Evolutionary conservation across 1,139 yeast species (phyloP).

Genomic region (Lodderomyces beijingensis): DNA sequence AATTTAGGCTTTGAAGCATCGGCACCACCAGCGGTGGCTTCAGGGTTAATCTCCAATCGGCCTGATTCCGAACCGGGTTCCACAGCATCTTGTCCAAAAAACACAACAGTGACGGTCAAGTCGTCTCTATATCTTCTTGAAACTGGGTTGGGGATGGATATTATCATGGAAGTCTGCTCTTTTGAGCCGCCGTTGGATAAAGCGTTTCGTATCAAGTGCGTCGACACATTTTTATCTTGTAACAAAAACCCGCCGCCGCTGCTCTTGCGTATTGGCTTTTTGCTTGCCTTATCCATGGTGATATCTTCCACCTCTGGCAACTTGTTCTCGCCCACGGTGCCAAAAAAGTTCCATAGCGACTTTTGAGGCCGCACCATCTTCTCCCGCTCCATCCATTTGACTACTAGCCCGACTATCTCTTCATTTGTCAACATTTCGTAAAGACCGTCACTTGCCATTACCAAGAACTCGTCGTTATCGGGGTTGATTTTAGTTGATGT

Average conservation of each 20-base stretch:
- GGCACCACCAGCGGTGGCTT: constrained; percentile 57
- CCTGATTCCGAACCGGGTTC: constrained; percentile 34
- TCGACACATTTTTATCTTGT: constrained; percentile 85
- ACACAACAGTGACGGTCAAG: constrained; percentile 90
- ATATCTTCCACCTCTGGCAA: constrained; percentile 63
- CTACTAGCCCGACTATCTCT: constrained; percentile 88
- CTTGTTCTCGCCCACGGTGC: constrained; percentile 41
- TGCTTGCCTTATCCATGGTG: constrained; percentile 49
- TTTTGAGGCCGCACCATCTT: constrained; percentile 57
- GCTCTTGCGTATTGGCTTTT: constrained; percentile 43
- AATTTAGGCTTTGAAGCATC: constrained; percentile 49
- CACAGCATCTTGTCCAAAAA: constrained; percentile 60
- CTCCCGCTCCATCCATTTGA: constrained; percentile 86
- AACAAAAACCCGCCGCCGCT: constrained; percentile 42
- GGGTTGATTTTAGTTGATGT: constrained; percentile 77
- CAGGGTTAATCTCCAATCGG: constrained; percentile 47
- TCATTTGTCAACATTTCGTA: constrained; percentile 90
- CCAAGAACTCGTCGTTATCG: constrained; percentile 74
- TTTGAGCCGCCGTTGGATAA: constrained; percentile 82
- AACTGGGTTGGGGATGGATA: constrained; percentile 90
- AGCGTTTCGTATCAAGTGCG: constrained; percentile 92
- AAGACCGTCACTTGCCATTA: constrained; percentile 91
- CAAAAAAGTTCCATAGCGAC: constrained; percentile 41
- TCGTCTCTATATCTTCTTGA: constrained; percentile 94
- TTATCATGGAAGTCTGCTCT: constrained; percentile 83